Evolutionary conservation across 495 filamentous ascomycete species (phyloP).

Genomic region (Beverwykella pulmonaria): DNA sequence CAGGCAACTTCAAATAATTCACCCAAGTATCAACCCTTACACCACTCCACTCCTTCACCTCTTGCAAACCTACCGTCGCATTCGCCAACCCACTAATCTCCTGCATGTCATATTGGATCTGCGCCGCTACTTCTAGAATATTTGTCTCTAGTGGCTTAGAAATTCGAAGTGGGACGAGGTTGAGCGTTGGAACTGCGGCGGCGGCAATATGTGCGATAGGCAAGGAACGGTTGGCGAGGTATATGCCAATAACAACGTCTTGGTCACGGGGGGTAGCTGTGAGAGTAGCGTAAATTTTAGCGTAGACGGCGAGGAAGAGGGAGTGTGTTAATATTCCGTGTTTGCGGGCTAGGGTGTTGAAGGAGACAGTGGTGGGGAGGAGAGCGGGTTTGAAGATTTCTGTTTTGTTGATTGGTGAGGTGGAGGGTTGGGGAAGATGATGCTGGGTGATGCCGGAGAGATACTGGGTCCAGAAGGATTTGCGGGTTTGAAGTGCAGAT

Average conservation of each 20-base stretch:
- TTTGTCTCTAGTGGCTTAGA: conserved; percentile 33
- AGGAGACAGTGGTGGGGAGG: conserved; percentile 13
- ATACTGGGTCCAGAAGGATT: conserved; percentile 61
- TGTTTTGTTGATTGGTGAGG: conserved; percentile 14
- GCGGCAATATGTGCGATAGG: conserved; percentile 44
- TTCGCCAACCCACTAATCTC: conserved; percentile 49
- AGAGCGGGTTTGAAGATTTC: conserved; percentile 50
- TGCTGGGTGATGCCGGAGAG: conserved; percentile 41
- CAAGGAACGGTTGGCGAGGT: conserved; percentile 58
- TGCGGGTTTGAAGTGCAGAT: conserved; percentile 30
- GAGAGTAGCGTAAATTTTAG: conserved; percentile 48
- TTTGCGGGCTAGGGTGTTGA: conserved; percentile 44
- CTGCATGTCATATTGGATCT: conserved; percentile 52
- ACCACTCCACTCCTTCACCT: conserved; percentile 54
- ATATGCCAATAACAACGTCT: conserved; percentile 57
- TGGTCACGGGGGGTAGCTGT: conserved; percentile 19
- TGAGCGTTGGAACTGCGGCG: conserved; percentile 55
- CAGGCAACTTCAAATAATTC: conserved; percentile 57
- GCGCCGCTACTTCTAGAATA: conserved; percentile 47
- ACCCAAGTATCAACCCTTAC: conserved; percentile 56
- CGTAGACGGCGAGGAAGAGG: conserved; percentile 54
- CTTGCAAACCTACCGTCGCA: conserved; percentile 47
- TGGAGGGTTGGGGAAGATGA: conserved; percentile 14
- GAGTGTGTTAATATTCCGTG: conserved; percentile 54
- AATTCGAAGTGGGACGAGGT: conserved; percentile 56